Percentiles rank a stretch among this genome's conserved stretches.
Conservation (phyloP, 78 protist species). For the Polysphondylium violaceum region DNA sequence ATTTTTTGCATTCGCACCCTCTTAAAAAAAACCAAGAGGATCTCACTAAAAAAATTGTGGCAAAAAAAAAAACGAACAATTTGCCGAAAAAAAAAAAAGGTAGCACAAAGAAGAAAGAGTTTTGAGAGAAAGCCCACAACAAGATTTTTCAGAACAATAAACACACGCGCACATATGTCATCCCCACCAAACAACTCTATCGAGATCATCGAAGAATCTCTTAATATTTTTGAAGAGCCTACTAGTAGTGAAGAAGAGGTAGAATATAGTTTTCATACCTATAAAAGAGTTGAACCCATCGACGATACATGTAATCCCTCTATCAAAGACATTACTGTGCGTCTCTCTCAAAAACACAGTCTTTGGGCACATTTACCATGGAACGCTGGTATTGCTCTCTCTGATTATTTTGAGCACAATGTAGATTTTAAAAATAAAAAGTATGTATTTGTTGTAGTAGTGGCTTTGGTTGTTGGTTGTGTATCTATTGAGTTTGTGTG, state of each 20-base stretch:
- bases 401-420: constrained; percentile 33
- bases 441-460: neutral
- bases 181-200: constrained; percentile 54
- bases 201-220: constrained; percentile 2
- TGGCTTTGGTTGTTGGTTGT: too few species aligned
- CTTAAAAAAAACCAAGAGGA: too few species aligned
- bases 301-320: neutral
- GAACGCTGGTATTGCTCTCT: constrained; percentile 71
- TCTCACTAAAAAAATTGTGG: too few species aligned
- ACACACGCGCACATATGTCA: too few species aligned
- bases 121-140: too few species aligned
- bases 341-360: constrained; percentile 60
- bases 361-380: constrained; percentile 75
- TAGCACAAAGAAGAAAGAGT: too few species aligned
- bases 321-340: constrained; percentile 6
- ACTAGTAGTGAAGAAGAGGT: constrained; percentile 57
- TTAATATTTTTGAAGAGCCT: constrained; percentile 15
- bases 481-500: too few species aligned
- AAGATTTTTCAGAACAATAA: too few species aligned
- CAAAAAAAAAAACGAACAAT: too few species aligned
- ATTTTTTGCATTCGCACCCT: too few species aligned
- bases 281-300: constrained; percentile 26
- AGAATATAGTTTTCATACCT: constrained; percentile 13
- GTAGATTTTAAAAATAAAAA: constrained; percentile 52
- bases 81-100: too few species aligned